These are phyloP conservation scores for Solanum hybrid DNA, from an alignment of 305 asterid genomes.

Conservation along the genomic window DNA sequence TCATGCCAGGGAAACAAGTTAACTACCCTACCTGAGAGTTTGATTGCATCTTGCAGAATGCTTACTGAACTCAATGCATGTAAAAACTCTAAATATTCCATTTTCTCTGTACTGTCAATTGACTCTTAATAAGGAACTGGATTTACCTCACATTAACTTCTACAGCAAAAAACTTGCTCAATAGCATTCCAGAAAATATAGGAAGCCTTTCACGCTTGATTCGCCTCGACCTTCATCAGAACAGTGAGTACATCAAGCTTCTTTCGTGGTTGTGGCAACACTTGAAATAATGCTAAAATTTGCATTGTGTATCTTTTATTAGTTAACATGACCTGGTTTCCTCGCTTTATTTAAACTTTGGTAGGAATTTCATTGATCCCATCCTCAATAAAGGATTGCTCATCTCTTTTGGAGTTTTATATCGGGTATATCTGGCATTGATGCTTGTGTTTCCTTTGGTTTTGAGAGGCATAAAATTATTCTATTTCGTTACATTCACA, in stretches of 20 bases:
- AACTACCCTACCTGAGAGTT: slow-evolving; percentile 39
- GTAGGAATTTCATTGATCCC: slow-evolving; percentile 90
- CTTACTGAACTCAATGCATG: slow-evolving; percentile 92
- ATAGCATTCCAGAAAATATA: slow-evolving; percentile 67
- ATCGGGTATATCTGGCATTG: slow-evolving; percentile 48
- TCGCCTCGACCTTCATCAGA: slow-evolving; percentile 87
- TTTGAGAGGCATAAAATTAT: slow-evolving; percentile 1
- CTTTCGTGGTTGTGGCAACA: not conserved
- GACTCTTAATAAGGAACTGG: slow-evolving; percentile 11
- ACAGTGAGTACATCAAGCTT: slow-evolving; percentile 56
- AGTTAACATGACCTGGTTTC: slow-evolving; percentile 6
- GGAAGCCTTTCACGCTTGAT: slow-evolving; percentile 74
- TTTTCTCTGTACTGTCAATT: slow-evolving; percentile 13
- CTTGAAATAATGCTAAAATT: not conserved
- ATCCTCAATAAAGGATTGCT: slow-evolving; percentile 68
- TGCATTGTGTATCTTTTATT: not conserved
- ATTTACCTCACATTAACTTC: slow-evolving; percentile 12
- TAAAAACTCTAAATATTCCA: slow-evolving; percentile 23
- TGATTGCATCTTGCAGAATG: slow-evolving; percentile 69
- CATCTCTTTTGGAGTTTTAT: slow-evolving; percentile 81
- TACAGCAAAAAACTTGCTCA: slow-evolving; percentile 71
- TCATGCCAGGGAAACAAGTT: slow-evolving; percentile 82
- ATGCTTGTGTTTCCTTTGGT: not conserved
- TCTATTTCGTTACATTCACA: not conserved
- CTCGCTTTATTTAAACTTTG: slow-evolving; percentile 17